These are phyloP conservation scores for Colletotrichum destructivum DNA, from an alignment of 2,329 filamentous ascomycete species.

Conservation along the genomic window DNA sequence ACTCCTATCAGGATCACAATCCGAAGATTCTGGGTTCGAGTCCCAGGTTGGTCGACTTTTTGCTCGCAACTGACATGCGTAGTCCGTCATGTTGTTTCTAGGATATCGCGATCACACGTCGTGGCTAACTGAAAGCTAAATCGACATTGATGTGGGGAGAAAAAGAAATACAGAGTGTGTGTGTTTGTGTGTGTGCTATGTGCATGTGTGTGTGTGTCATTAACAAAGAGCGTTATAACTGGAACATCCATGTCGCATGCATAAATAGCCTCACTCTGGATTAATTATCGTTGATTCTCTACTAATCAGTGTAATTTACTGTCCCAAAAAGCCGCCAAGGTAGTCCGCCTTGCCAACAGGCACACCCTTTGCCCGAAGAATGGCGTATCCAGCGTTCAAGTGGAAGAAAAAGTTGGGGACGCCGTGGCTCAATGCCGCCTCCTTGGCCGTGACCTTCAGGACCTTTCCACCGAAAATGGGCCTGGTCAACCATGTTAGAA, in stretches of 20 bases:
- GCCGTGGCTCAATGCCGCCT: constrained; percentile 61
- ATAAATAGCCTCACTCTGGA: no score
- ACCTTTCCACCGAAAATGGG: constrained; percentile 33
- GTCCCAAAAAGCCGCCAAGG: constrained; percentile 48
- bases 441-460: constrained; percentile 44
- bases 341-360: constrained; percentile 72
- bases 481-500: constrained; percentile 12
- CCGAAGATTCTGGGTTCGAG: constrained; percentile 43
- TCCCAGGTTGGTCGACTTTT: constrained; percentile 38
- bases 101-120: neutral
- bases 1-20: constrained; percentile 25
- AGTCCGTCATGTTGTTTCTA: neutral
- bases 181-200: no score
- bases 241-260: no score
- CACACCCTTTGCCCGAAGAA: constrained; percentile 71
- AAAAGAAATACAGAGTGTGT: no score
- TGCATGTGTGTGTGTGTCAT: no score
- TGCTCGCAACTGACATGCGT: neutral
- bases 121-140: no score
- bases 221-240: no score
- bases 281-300: neutral
- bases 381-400: constrained; percentile 67
- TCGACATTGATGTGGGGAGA: no score
- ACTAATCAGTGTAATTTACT: neutral
- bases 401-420: constrained; percentile 76